These are phyloP conservation scores for Kluyveromyces aestuarii DNA, from an alignment of 805 yeast genomes.

Conservation along the genomic window DNA sequence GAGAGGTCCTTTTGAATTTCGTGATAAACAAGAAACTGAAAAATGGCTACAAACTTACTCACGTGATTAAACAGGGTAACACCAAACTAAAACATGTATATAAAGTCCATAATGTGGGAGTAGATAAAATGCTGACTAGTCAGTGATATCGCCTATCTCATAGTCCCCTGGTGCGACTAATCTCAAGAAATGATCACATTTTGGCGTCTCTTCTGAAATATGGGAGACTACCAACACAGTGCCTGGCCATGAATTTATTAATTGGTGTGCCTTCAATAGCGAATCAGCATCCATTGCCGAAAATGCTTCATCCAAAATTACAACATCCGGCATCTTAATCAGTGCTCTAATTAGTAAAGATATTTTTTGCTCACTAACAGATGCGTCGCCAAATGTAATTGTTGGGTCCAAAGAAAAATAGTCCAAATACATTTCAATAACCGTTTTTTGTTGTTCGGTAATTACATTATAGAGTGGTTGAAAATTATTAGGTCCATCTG, in stretches of 20 bases:
- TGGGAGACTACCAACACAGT: conserved; percentile 80
- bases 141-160: conserved; percentile 17
- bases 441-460: conserved; percentile 22
- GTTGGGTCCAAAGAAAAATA: conserved; percentile 35
- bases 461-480: conserved; percentile 37
- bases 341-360: conserved; percentile 69
- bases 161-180: conserved; percentile 31
- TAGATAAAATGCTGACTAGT: neutral
- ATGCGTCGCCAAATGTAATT: conserved; percentile 40
- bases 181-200: conserved; percentile 42
- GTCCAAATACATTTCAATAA: conserved; percentile 36
- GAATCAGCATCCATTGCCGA: conserved; percentile 75
- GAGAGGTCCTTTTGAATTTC: too few relatives aligned
- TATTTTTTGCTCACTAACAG: conserved; percentile 70
- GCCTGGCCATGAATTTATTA: conserved; percentile 48
- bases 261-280: conserved; percentile 44
- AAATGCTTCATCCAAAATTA: conserved; percentile 86
- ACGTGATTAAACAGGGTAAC: too few relatives aligned
- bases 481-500: conserved; percentile 46
- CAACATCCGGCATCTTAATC: conserved; percentile 64
- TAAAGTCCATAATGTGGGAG: too few relatives aligned
- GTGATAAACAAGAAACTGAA: too few relatives aligned
- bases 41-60: too few relatives aligned
- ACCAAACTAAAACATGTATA: too few relatives aligned
- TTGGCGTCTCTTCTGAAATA: conserved; percentile 64